phyloP scores from a whole-genome alignment of 306 rosid species.

The Prunus davidiana region DNA sequence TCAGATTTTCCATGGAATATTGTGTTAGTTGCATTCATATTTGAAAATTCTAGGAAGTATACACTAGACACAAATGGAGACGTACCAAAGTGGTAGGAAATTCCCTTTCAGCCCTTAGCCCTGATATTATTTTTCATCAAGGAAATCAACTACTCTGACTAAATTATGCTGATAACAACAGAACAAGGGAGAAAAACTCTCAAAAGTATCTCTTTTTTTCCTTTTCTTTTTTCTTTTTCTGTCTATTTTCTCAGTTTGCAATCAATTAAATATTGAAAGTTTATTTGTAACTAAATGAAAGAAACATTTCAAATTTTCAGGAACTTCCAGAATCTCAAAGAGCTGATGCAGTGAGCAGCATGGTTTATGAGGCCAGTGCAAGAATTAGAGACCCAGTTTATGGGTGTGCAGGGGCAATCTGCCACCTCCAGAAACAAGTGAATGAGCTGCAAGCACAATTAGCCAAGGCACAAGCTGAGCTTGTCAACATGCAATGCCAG shows the following conservation, averaged over 20 bases:
- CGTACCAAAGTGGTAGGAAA: background rate
- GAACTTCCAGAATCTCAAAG: constrained; percentile 89
- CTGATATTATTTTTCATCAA: background rate
- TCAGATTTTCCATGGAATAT: background rate
- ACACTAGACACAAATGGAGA: background rate
- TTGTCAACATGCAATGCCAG: constrained; percentile 71
- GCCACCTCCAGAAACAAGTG: constrained; percentile 79
- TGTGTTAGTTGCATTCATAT: background rate
- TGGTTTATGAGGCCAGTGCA: constrained; percentile 94
- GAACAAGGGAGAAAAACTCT: background rate
- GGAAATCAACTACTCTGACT: background rate
- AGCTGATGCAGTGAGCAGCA: constrained; percentile 91
- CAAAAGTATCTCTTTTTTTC: background rate
- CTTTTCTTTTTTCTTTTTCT: too few species aligned
- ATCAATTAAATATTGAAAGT: too few species aligned
- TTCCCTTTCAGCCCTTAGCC: background rate
- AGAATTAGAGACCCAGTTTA: constrained; percentile 88
- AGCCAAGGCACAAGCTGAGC: constrained; percentile 85
- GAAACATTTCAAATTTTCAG: constrained; percentile 28
- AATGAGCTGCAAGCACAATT: constrained; percentile 86
- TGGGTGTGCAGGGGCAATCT: constrained; percentile 85
- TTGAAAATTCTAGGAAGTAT: constrained; percentile 9
- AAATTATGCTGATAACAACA: background rate
- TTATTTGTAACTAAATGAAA: background rate
- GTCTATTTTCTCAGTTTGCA: too few species aligned